Base-by-base conservation (phyloP, 352 stramenopile species). In the Blastocystis sp. region DNA sequence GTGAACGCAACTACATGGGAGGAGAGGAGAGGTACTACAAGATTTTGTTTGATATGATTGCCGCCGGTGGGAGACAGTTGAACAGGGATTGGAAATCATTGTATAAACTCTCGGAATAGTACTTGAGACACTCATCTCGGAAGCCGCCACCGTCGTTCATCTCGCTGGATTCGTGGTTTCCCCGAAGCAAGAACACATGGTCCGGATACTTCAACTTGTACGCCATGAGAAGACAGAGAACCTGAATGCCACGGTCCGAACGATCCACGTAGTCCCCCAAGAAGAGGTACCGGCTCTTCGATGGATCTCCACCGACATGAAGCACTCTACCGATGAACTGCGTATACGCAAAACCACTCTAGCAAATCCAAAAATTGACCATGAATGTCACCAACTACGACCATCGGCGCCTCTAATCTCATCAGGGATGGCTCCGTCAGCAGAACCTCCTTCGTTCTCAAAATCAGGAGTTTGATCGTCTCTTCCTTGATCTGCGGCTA, bases 121-220 rank as follows among this genome's bases (percentile, higher is more conserved):
- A 71, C 40, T 91, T 87, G 88, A 96, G 94, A 88, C 97, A 99
- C 89, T 99, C 97, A 87, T 97, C 93, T 56, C 97, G 97, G 87
- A 99, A 99, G 21, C 97, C 97, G 88, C 99, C 99, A 87, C 99
- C 98, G 84, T 95, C 95, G 89, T 97, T 99, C 87, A 99, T 96
- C 48, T 93, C 97, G 8, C 94, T 92, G 85, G 94, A 97, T 88
- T 99, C 96, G 88, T 99, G 96, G 89, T 99, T 99, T 7, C 96
- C 96, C 69, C 96, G 93, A 36, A 99, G 90, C 40, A 99, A 88
- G 88, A 98, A 97, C 71, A 99, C 96, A 88, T 97, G 97, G 84
- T 97, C 89, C 0, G 96, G 96, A 86, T 97, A 97, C 88, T 97
- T 97, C 71, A 98, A 95, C 87, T 98, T 98, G 88, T 97, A 98